Percentiles rank a stretch among this genome's conserved stretches.
These are phyloP conservation scores for Globisporangium cystogenes DNA, from an alignment of 352 stramenopile genomes.

Conservation along the genomic window DNA sequence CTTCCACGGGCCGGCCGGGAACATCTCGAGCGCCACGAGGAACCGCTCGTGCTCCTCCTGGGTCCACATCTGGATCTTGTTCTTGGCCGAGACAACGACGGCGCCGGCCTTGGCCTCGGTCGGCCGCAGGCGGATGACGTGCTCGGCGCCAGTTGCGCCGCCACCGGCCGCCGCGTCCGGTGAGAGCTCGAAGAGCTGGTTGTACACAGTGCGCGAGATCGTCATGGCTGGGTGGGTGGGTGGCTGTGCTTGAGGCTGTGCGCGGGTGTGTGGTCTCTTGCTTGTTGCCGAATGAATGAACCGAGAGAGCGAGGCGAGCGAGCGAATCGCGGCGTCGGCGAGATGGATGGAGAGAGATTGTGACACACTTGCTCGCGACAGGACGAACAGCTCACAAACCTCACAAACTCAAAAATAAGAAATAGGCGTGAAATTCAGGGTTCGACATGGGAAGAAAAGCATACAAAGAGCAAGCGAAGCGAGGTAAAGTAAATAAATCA, in stretches of 20 bases:
- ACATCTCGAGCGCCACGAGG: constrained; percentile 80
- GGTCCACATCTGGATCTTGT: constrained; percentile 84
- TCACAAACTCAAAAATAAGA: neutral
- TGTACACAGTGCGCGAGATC: constrained; percentile 80
- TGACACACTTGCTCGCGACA: neutral
- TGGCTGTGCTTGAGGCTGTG: neutral
- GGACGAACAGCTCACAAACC: neutral
- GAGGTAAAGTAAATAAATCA: neutral
- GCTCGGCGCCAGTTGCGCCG: constrained; percentile 18
- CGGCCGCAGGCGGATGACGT: constrained; percentile 71
- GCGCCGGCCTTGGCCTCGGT: constrained; percentile 77
- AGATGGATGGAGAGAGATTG: neutral
- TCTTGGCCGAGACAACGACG: constrained; percentile 75
- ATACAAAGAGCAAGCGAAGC: neutral
- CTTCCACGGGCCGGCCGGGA: constrained; percentile 79
- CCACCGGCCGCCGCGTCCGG: constrained; percentile 10
- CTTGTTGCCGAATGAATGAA: neutral
- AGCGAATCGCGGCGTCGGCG: neutral
- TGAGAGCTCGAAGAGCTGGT: constrained; percentile 76
- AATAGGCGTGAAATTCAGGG: neutral
- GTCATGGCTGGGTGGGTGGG: constrained; percentile 35
- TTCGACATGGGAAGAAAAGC: neutral
- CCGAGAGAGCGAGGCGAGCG: neutral
- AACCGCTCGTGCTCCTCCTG: constrained; percentile 85
- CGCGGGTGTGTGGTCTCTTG: neutral